phyloP scores from a whole-genome alignment of 768 basidiomycete species.

The Rhodotorula graminis region DNA sequence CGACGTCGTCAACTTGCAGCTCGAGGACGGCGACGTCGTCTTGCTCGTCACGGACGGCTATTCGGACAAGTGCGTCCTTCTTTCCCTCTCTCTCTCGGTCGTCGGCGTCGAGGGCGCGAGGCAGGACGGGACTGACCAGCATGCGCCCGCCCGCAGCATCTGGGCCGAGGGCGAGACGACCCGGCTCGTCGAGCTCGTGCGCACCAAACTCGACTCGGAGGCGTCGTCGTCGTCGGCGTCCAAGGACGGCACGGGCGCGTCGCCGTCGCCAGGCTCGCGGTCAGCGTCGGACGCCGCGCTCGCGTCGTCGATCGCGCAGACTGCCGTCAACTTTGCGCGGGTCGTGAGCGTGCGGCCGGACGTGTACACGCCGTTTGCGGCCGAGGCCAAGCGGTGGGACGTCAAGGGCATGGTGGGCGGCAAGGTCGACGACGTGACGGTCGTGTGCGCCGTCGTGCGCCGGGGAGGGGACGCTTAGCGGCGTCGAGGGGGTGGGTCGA shows the following conservation, averaged over 20 bases:
- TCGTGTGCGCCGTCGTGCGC: conserved; percentile 22
- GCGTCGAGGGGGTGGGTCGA: background rate
- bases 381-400: conserved; percentile 34
- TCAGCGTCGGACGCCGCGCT: conserved; percentile 3
- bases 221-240: background rate
- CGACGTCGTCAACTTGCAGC: conserved; percentile 16
- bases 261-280: background rate
- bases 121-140: background rate
- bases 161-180: conserved; percentile 27
- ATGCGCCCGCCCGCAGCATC: conserved; percentile 9
- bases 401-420: conserved; percentile 23
- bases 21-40: conserved; percentile 32
- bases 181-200: background rate
- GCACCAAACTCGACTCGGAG: background rate
- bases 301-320: conserved; percentile 24
- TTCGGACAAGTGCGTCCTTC: conserved; percentile 31
- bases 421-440: conserved; percentile 40
- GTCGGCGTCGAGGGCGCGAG: too few species aligned
- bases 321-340: conserved; percentile 34
- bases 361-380: conserved; percentile 40
- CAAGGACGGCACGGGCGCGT: background rate
- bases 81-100: background rate
- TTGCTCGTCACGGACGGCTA: conserved; percentile 41
- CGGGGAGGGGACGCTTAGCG: background rate
- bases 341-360: conserved; percentile 32